Evolutionary conservation across 441 rosid genomes (phyloP).

Genomic region (Syzygium malaccense): DNA sequence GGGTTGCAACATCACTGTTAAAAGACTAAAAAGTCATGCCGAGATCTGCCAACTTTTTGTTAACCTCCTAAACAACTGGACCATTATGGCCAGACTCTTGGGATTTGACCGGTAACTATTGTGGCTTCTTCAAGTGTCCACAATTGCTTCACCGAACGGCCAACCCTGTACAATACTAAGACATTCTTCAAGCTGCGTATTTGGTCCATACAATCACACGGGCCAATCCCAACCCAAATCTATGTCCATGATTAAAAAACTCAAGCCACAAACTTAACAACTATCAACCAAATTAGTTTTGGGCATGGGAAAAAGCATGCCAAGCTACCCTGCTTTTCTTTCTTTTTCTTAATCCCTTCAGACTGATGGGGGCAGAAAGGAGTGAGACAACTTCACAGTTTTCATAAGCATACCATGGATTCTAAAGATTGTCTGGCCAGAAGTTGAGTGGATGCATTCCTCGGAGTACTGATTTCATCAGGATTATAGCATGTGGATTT

Average conservation of each 20-base stretch:
- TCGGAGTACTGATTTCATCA: too few species aligned
- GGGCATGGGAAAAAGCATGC: background rate
- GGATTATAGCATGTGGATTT: too few species aligned
- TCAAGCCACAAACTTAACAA: background rate
- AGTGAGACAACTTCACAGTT: too few species aligned
- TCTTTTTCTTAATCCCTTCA: too few species aligned
- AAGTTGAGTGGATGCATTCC: too few species aligned
- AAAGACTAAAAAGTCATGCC: background rate
- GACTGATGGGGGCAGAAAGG: too few species aligned
- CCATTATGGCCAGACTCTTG: background rate
- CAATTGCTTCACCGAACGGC: background rate
- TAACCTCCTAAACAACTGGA: background rate
- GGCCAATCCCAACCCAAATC: background rate
- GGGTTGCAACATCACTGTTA: background rate
- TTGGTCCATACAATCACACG: background rate
- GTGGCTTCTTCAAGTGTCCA: background rate
- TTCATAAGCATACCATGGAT: too few species aligned
- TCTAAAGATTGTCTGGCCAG: too few species aligned
- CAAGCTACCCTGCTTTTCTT: too few species aligned
- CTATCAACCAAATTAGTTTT: background rate
- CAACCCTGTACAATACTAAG: background rate
- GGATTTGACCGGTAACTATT: background rate
- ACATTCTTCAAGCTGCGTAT: background rate
- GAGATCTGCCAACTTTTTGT: background rate
- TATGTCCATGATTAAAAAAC: background rate